A percentile compares a stretch with the other conserved stretches of the same genome.
Conservation (phyloP, 345 rosid genomes). For the Boechera divaricarpa region DNA sequence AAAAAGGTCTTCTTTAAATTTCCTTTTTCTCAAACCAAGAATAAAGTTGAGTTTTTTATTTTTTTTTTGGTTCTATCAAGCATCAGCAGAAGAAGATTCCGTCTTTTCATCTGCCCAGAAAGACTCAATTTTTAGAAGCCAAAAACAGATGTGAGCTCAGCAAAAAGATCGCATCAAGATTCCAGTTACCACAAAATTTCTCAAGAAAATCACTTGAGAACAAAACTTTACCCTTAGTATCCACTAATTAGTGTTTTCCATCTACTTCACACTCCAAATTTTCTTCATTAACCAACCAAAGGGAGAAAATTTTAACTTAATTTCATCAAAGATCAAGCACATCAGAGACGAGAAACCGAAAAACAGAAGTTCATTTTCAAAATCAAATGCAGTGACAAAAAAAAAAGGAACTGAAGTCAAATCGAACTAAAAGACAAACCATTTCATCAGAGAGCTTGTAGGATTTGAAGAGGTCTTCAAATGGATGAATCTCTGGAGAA, state of each 20-base stretch:
- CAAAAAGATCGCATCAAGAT: slow-evolving; percentile 15
- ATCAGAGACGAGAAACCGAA: neutral
- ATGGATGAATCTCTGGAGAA: slow-evolving; percentile 65
- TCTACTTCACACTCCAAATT: slow-evolving; percentile 6
- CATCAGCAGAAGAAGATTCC: slow-evolving; percentile 31
- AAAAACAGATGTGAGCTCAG: slow-evolving; percentile 7
- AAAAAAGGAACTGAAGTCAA: neutral
- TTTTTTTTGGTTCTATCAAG: neutral
- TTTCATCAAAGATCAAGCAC: neutral
- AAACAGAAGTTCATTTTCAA: neutral
- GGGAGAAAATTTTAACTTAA: neutral
- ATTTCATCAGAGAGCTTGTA: slow-evolving; percentile 63
- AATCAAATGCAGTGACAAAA: slow-evolving; percentile 11
- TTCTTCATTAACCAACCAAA: neutral
- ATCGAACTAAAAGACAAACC: slow-evolving; percentile 44
- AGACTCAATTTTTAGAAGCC: slow-evolving; percentile 32
- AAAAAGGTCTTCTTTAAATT: slow-evolving; percentile 12
- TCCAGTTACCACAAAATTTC: slow-evolving; percentile 1
- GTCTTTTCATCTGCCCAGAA: slow-evolving; percentile 34
- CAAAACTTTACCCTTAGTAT: neutral
- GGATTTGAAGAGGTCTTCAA: slow-evolving; percentile 69
- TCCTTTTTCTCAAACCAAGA: neutral
- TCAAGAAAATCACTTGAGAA: slow-evolving; percentile 13
- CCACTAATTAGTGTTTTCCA: neutral
- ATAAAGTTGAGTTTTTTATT: slow-evolving; percentile 25